These are phyloP conservation scores for Pseudozyma tsukubaensis DNA, from an alignment of 1,284 basidiomycete species.

Conservation along the genomic window DNA sequence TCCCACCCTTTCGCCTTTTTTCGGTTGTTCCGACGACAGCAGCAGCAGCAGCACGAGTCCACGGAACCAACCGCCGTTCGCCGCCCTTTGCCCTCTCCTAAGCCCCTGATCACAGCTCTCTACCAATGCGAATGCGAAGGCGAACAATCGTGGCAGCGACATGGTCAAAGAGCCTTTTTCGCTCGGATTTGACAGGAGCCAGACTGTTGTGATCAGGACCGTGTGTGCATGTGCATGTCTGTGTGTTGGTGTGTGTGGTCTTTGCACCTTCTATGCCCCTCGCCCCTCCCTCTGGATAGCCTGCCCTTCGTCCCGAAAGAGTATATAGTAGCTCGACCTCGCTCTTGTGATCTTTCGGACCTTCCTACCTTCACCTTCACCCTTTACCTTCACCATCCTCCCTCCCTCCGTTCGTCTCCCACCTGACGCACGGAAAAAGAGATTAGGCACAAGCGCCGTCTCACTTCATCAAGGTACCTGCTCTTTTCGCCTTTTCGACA, in stretches of 20 bases:
- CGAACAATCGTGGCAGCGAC: too few species aligned
- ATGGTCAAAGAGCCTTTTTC: background rate
- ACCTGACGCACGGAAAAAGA: conserved; percentile 27
- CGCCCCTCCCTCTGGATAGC: background rate
- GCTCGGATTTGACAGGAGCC: too few species aligned
- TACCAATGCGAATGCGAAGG: conserved; percentile 14
- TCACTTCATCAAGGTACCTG: conserved; percentile 12
- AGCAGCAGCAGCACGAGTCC: background rate
- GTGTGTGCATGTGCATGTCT: background rate
- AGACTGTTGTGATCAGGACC: too few species aligned
- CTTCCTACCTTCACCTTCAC: conserved; percentile 21
- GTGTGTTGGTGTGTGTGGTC: conserved; percentile 1
- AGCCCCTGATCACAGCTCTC: conserved; percentile 4
- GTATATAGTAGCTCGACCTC: conserved; percentile 32
- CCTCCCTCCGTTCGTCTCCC: conserved; percentile 17
- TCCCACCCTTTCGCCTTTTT: conserved; percentile 20
- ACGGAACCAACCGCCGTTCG: background rate
- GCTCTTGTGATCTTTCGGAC: background rate
- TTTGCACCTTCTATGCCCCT: background rate
- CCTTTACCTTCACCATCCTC: conserved; percentile 10
- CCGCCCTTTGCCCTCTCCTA: conserved; percentile 7
- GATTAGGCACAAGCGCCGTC: conserved; percentile 48
- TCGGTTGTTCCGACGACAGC: conserved; percentile 33
- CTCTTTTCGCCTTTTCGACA: conserved; percentile 17
- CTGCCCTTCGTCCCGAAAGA: conserved; percentile 5